Evolutionary conservation across 78 protist species (phyloP).

Genomic region (Acrasis kona): DNA sequence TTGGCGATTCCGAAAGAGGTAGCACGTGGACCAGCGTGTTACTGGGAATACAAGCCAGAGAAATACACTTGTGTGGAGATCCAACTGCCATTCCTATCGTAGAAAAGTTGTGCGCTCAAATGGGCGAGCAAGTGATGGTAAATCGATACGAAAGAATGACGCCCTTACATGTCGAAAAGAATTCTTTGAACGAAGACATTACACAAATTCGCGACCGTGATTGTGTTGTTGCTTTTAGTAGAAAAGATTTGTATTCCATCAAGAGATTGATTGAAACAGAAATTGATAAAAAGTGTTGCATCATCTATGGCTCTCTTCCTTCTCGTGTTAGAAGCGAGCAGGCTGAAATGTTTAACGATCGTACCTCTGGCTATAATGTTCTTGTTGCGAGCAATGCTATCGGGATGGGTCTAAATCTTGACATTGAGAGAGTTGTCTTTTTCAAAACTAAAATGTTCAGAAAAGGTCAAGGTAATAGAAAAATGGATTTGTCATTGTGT

Average conservation of each 20-base stretch:
- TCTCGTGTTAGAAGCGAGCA: constrained; percentile 39
- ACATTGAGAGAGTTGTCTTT: constrained; percentile 48
- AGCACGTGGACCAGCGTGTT: constrained; percentile 78
- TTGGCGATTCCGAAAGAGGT: constrained; percentile 50
- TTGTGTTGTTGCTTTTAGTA: constrained; percentile 46
- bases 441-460: neutral
- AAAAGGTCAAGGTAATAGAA: neutral
- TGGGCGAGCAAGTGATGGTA: no score
- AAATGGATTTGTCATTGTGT: neutral
- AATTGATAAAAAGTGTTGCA: constrained; percentile 11
- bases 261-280: constrained; percentile 23
- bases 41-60: constrained; percentile 59
- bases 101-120: constrained; percentile 17
- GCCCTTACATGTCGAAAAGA: no score
- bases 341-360: constrained; percentile 35
- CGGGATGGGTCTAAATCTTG: constrained; percentile 78
- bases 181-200: no score
- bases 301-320: constrained; percentile 58
- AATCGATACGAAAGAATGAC: no score
- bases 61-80: constrained; percentile 74
- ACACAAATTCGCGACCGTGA: no score
- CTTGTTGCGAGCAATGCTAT: constrained; percentile 73
- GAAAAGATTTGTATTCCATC: constrained; percentile 30
- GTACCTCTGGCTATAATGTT: neutral
- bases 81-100: constrained; percentile 33